These are phyloP conservation scores for Harrya chromipes DNA, from an alignment of 768 basidiomycete genomes.

Conservation along the genomic window DNA sequence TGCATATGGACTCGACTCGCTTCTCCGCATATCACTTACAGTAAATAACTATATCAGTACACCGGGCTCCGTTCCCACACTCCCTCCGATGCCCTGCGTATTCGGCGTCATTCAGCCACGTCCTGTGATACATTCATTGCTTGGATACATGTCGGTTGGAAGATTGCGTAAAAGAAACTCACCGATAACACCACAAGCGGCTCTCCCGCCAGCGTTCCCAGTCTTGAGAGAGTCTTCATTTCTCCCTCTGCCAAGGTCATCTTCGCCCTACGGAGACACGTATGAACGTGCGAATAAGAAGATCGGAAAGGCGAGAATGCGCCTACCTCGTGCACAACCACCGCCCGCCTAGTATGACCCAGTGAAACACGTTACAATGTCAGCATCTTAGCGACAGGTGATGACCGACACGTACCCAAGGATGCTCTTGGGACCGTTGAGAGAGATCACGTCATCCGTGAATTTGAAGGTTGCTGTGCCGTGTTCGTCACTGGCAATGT, in stretches of 20 bases:
- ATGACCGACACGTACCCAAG: constrained; percentile 51
- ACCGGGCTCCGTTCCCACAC: not conserved
- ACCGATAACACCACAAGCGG: constrained; percentile 85
- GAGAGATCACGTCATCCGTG: constrained; percentile 56
- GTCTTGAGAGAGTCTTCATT: constrained; percentile 71
- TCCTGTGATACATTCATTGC: constrained; percentile 6
- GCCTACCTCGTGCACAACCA: constrained; percentile 70
- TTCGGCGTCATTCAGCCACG: constrained; percentile 13
- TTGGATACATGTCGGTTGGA: not conserved
- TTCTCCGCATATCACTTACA: constrained; percentile 8
- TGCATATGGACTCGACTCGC: not conserved
- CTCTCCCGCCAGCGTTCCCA: constrained; percentile 72
- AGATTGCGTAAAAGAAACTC: constrained; percentile 13
- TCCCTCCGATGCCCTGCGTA: not conserved
- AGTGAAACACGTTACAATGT: constrained; percentile 1
- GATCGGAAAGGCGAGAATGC: not conserved
- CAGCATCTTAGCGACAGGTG: not conserved
- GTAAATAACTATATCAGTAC: constrained; percentile 1
- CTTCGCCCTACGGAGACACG: constrained; percentile 49
- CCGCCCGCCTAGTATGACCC: constrained; percentile 47
- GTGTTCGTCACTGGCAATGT: constrained; percentile 56
- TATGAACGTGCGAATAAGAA: constrained; percentile 9
- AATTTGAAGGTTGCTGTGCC: constrained; percentile 60
- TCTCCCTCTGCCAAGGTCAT: constrained; percentile 73
- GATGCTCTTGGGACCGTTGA: constrained; percentile 66